Evolutionary conservation across 176 grass and related monocot species (phyloP), one percentile per base, ranked within the genome.

Genomic region (Pontederia crassipes): DNA sequence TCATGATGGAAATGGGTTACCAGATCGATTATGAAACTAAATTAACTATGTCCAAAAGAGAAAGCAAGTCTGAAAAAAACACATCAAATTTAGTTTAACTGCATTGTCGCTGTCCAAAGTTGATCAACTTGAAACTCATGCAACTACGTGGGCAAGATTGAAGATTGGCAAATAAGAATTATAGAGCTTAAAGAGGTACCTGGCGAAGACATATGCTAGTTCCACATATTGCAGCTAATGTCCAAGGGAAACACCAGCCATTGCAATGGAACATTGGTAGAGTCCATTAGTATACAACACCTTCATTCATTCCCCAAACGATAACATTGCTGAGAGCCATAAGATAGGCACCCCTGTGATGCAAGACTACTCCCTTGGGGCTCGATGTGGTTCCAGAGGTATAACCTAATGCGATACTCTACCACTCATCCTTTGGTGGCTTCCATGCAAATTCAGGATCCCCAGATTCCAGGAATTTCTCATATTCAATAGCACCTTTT

Each of bases 261-360:
- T 96, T 96, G 60, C 91, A 96, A 55, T 96, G 91, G 47, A 96
- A 96, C 91, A 90, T 88, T 10, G 86, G 91, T 76, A 96, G 68
- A 67, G 91, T 96, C 91, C 91, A 96, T 57, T 87, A 57, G 57
- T 90, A 96, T 62, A 96, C 68, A 0, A 80, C 65, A 0, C 83
- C 78, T 55, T 85, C 83, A 12, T 84, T 75, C 91, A 96, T 96
- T 53, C 76, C 79, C 86, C 86, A 90, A 48, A 90, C 48, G 17
- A 96, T 11, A 18, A 78, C 65, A 65, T 55, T 65, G 72, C 86
- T 88, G 28, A 96, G 66, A 62, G 91, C 71, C 83, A 90, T 96
- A 17, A 90, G 70, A 73, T 96, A 96, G 64, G 91, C 91, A 16
- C 91, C 91, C 70, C 91, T 82, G 58, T 96, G 91, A 70, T 90